These are phyloP conservation scores for Pyrenula massariospora DNA, from an alignment of 495 filamentous ascomycete species.

Conservation along the genomic window DNA sequence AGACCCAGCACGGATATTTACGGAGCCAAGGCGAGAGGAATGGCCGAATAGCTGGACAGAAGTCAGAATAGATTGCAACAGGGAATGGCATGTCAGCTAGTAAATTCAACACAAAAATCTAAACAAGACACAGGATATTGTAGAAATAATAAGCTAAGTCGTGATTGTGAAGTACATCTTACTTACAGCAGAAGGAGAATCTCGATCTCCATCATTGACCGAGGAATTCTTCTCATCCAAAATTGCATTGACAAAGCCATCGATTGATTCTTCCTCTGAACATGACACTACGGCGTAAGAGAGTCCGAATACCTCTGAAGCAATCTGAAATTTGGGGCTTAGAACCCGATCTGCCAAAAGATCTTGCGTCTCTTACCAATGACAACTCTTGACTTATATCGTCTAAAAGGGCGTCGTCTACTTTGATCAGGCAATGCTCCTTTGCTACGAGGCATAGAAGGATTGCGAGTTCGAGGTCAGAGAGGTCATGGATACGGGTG, in stretches of 20 bases:
- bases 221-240: conserved; percentile 18
- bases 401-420: conserved; percentile 46
- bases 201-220: not conserved
- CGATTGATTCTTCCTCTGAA: conserved; percentile 56
- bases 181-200: not conserved
- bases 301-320: conserved; percentile 59
- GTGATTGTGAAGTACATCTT: too few species aligned
- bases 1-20: not conserved
- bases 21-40: not conserved
- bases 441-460: conserved; percentile 66
- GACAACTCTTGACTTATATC: conserved; percentile 60
- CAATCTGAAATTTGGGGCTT: conserved; percentile 36
- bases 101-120: too few species aligned
- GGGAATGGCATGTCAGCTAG: too few species aligned
- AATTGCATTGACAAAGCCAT: conserved; percentile 65
- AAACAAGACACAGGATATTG: too few species aligned
- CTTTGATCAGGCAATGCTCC: conserved; percentile 82
- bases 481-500: conserved; percentile 58
- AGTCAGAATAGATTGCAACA: too few species aligned
- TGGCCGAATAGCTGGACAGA: not conserved
- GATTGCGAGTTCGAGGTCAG: conserved; percentile 79
- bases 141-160: too few species aligned
- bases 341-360: conserved; percentile 9
- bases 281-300: conserved; percentile 57
- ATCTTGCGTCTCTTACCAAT: conserved; percentile 34